Evolutionary conservation across 2,329 filamentous ascomycete genomes (phyloP).

Genomic region (Fusarium sp.): DNA sequence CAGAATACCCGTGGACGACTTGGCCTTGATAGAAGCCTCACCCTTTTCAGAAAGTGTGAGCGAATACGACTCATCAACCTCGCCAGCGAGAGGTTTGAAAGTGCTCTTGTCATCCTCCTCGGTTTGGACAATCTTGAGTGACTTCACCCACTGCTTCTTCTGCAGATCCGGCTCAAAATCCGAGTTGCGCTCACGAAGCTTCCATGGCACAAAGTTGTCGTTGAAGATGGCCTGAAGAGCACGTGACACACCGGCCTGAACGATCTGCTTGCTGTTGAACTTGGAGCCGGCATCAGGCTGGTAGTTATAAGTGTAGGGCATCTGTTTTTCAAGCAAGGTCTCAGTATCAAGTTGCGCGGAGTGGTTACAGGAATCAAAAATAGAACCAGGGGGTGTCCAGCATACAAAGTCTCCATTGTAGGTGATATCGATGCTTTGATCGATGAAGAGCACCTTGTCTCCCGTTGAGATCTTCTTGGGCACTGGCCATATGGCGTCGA

Average conservation of each 20-base stretch:
- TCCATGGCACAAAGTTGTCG: constrained; percentile 80
- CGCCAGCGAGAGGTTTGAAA: constrained; percentile 69
- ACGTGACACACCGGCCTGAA: constrained; percentile 67
- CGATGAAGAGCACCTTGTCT: constrained; percentile 63
- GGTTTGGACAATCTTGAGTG: constrained; percentile 72
- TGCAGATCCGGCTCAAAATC: constrained; percentile 69
- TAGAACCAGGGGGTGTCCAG: constrained; percentile 50
- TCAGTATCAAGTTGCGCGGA: constrained; percentile 44
- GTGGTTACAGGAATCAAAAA: constrained; percentile 37
- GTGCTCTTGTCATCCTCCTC: constrained; percentile 61
- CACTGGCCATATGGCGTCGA: constrained; percentile 67
- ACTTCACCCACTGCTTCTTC: constrained; percentile 62
- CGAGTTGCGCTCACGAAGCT: constrained; percentile 72
- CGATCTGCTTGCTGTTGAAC: constrained; percentile 63
- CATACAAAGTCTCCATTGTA: constrained; percentile 70
- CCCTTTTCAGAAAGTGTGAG: constrained; percentile 69
- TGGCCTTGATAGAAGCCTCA: constrained; percentile 70
- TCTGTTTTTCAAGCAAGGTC: constrained; percentile 53
- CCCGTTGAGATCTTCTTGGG: constrained; percentile 64
- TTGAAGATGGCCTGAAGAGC: constrained; percentile 72
- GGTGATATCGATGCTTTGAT: constrained; percentile 61
- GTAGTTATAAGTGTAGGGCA: constrained; percentile 60
- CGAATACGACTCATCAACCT: constrained; percentile 81
- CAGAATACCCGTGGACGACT: constrained; percentile 74
- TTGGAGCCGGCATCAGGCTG: constrained; percentile 50